Evolutionary conservation across 371 early-diverging fungal species (phyloP).

Genomic region (Mortierella sp.): DNA sequence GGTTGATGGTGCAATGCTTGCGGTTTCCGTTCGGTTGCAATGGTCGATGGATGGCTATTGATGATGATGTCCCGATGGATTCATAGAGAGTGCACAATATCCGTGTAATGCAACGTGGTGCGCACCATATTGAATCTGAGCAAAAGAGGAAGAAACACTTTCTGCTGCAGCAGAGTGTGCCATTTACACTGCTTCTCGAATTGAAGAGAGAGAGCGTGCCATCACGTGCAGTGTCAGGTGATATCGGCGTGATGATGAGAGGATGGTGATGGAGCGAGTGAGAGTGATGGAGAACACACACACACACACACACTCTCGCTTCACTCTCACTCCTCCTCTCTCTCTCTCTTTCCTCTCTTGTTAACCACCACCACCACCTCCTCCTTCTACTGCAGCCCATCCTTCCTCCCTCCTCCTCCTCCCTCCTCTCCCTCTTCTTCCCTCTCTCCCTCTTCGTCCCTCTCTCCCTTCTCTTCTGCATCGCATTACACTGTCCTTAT

Average conservation of each 20-base stretch:
- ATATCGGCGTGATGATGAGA: too few species aligned
- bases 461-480: neutral
- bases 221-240: neutral
- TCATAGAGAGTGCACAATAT: too few species aligned
- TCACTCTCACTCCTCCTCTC: neutral
- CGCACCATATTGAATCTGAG: conserved; percentile 18
- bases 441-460: neutral
- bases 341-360: neutral
- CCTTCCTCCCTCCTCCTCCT: neutral
- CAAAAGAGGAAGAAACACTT: conserved; percentile 15
- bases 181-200: neutral
- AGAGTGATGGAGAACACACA: too few species aligned
- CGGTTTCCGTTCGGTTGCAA: neutral
- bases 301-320: too few species aligned
- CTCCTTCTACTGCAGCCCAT: neutral
- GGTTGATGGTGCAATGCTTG: too few species aligned
- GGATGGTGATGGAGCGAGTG: neutral
- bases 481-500: conserved; percentile 7
- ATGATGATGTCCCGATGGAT: neutral
- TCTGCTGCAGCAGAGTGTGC: neutral
- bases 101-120: neutral
- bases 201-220: neutral
- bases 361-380: neutral
- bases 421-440: neutral
- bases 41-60: neutral